Conservation (phyloP, 169 alveolate genomes). For the Plasmodium sp. region DNA sequence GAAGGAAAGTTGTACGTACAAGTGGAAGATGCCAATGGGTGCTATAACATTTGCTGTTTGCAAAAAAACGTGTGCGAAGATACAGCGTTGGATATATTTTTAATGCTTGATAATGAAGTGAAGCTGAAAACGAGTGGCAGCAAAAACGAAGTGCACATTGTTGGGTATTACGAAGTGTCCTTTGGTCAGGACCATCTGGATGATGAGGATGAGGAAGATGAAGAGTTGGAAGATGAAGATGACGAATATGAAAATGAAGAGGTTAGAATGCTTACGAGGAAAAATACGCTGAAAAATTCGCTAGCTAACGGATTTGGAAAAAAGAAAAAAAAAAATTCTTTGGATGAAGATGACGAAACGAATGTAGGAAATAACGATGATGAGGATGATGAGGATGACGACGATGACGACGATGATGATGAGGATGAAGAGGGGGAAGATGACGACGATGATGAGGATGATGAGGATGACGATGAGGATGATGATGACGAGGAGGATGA, state of each 20-base stretch:
- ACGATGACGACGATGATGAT: constrained; percentile 77
- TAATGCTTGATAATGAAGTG: constrained; percentile 86
- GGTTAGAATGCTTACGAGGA: constrained; percentile 79
- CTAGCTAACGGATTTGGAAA: constrained; percentile 19
- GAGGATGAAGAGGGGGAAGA: constrained; percentile 64
- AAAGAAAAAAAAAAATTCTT: constrained; percentile 20
- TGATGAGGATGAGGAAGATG: constrained; percentile 83
- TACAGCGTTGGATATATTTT: constrained; percentile 89
- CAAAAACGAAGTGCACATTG: constrained; percentile 90
- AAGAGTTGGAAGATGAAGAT: constrained; percentile 82
- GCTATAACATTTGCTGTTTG: constrained; percentile 87
- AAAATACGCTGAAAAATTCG: constrained; percentile 62
- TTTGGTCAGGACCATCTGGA: constrained; percentile 89
- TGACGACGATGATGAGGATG: constrained; percentile 79
- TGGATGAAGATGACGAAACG: constrained; percentile 49
- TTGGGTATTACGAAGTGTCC: constrained; percentile 92
- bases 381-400: constrained; percentile 78
- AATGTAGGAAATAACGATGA: constrained; percentile 53
- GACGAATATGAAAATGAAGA: constrained; percentile 86
- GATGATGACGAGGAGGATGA: constrained; percentile 78
- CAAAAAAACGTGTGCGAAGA: constrained; percentile 91
- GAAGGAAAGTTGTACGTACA: constrained; percentile 89
- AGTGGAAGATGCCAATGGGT: constrained; percentile 87
- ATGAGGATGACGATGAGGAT: constrained; percentile 82
- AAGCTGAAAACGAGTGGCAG: constrained; percentile 89